Evolutionary conservation across 2,329 filamentous ascomycete species (phyloP).

Genomic region (Dothideomycetes sp.): DNA sequence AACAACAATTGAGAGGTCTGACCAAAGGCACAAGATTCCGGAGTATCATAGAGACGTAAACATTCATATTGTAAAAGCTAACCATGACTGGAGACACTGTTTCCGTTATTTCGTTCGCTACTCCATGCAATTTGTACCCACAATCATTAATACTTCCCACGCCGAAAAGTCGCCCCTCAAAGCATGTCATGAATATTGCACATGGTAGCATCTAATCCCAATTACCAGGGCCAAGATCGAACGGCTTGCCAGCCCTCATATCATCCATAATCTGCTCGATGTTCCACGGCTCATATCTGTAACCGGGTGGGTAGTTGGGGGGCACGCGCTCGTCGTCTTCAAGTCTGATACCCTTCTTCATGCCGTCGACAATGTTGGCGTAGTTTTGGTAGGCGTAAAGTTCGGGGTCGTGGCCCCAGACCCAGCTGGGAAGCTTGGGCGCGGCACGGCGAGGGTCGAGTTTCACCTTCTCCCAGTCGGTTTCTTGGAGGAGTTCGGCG

Average conservation of each 20-base stretch:
- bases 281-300: conserved; percentile 27
- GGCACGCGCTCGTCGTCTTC: conserved; percentile 29
- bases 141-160: too few relatives aligned
- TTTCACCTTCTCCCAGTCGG: conserved; percentile 38
- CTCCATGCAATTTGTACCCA: too few relatives aligned
- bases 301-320: conserved; percentile 31
- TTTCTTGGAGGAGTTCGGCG: conserved; percentile 35
- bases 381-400: conserved; percentile 34
- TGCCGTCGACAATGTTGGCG: conserved; percentile 27
- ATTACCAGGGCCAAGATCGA: conserved; percentile 23
- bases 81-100: too few relatives aligned
- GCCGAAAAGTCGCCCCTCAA: too few relatives aligned
- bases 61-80: too few relatives aligned
- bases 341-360: conserved; percentile 31
- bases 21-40: too few relatives aligned
- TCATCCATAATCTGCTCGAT: conserved; percentile 31
- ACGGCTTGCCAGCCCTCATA: conserved; percentile 21
- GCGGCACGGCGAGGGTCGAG: conserved; percentile 31
- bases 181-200: too few relatives aligned
- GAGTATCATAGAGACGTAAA: too few relatives aligned
- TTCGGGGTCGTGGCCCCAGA: conserved; percentile 35
- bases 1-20: too few relatives aligned
- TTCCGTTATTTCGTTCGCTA: too few relatives aligned
- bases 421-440: conserved; percentile 35
- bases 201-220: conserved; percentile 19